Conservation (phyloP, 2,329 filamentous ascomycete genomes). For the Tolypocladium inflatum region DNA sequence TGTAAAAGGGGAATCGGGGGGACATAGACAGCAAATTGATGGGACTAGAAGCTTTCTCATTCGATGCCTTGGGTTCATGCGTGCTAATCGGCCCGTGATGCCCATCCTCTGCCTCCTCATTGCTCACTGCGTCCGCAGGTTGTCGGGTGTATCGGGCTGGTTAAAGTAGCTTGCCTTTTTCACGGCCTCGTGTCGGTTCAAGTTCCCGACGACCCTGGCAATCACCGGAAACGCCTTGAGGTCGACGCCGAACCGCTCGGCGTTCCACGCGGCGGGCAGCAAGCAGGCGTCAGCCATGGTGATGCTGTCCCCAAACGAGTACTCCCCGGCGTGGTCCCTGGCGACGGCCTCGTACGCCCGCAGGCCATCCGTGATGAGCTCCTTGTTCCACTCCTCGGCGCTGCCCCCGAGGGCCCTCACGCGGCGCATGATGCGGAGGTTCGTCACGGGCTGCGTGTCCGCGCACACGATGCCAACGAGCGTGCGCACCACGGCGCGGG, state of each 20-base stretch:
- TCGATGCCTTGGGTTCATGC: not conserved
- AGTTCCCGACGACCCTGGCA: conserved; percentile 29
- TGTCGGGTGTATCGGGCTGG: conserved; percentile 38
- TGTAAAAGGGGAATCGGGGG: not conserved
- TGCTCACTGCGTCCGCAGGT: conserved; percentile 11
- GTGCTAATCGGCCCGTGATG: not conserved
- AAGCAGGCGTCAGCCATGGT: conserved; percentile 50
- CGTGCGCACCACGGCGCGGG: conserved; percentile 41
- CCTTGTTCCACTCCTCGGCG: conserved; percentile 38
- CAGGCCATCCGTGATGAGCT: conserved; percentile 43
- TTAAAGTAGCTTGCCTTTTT: conserved; percentile 40
- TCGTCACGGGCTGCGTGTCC: conserved; percentile 53
- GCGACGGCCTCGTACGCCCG: conserved; percentile 42
- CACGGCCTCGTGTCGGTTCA: conserved; percentile 41
- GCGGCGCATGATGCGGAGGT: conserved; percentile 40
- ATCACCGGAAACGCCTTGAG: conserved; percentile 38
- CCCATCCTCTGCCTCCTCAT: not conserved
- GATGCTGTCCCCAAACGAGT: conserved; percentile 44
- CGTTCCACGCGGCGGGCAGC: conserved; percentile 48
- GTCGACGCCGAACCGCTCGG: conserved; percentile 44
- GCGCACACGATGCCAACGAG: conserved; percentile 43
- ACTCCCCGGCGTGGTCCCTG: conserved; percentile 31
- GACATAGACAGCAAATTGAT: not conserved
- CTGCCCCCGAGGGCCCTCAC: conserved; percentile 34
- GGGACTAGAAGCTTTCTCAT: not conserved